These are phyloP conservation scores for Tetrahymena thermophila DNA, from an alignment of 73 alveolate genomes.

Conservation along the genomic window DNA sequence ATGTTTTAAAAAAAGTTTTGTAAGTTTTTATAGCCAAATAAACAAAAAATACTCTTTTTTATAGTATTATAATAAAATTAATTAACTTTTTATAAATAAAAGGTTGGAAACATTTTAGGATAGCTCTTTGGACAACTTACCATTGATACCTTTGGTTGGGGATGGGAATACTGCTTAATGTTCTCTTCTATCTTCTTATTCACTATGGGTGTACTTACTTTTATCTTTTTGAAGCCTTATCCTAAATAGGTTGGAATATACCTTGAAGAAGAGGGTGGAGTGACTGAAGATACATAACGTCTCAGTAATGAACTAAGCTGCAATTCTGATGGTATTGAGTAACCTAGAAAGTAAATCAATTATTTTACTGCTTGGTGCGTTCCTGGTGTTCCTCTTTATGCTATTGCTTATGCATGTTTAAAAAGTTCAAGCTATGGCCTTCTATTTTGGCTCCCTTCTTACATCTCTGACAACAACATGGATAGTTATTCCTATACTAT, in stretches of 20 bases:
- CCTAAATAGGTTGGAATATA: neutral
- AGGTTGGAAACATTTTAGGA: neutral
- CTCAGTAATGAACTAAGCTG: neutral
- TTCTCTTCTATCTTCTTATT: neutral
- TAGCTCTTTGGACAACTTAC: neutral
- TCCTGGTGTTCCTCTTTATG: slow-evolving; percentile 37
- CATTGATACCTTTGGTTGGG: neutral
- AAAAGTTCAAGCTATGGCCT: slow-evolving; percentile 27
- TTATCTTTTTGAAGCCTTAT: neutral
- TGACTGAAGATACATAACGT: neutral
- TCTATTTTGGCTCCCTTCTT: slow-evolving; percentile 24
- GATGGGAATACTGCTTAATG: neutral
- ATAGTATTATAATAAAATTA: neutral
- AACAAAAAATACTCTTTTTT: neutral
- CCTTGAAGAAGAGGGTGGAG: neutral
- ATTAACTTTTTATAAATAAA: neutral
- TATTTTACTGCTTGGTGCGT: slow-evolving; percentile 28
- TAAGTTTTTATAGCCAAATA: neutral
- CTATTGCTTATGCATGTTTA: slow-evolving; percentile 23
- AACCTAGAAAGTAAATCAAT: slow-evolving; percentile 1
- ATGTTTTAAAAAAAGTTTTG: neutral
- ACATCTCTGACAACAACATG: slow-evolving; percentile 3
- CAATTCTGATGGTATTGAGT: neutral
- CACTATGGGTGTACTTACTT: neutral
- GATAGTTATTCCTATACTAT: slow-evolving; percentile 13